phyloP scores from a whole-genome alignment of 2,329 filamentous ascomycete genomes.

The Ophiognomonia clavigignenti-juglandacearum region DNA sequence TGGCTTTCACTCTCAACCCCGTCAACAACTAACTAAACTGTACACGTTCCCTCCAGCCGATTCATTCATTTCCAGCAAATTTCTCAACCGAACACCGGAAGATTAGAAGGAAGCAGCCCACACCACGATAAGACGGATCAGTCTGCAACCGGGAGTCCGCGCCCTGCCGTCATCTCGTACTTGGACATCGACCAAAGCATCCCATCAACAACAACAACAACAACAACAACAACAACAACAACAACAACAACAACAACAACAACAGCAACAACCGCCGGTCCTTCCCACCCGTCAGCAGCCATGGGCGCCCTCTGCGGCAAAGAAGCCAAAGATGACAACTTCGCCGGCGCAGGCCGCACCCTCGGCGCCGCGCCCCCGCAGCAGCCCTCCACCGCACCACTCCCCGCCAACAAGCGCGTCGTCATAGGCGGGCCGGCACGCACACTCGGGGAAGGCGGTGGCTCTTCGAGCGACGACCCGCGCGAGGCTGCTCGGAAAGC shows the following conservation, averaged over 20 bases:
- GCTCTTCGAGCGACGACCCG: conserved; percentile 21
- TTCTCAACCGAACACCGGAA: too few relatives aligned
- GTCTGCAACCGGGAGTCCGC: too few relatives aligned
- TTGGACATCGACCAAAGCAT: too few relatives aligned
- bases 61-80: too few relatives aligned
- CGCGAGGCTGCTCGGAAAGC: conserved; percentile 60
- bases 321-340: conserved; percentile 55
- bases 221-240: neutral
- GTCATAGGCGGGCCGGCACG: conserved; percentile 50
- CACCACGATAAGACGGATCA: too few relatives aligned
- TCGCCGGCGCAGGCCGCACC: conserved; percentile 67
- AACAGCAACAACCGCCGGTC: neutral
- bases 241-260: neutral
- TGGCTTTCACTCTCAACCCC: too few relatives aligned
- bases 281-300: conserved; percentile 18
- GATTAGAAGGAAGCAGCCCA: too few relatives aligned
- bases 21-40: too few relatives aligned
- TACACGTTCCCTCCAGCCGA: too few relatives aligned
- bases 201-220: too few relatives aligned
- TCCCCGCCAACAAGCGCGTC: conserved; percentile 39
- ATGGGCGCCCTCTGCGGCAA: conserved; percentile 92
- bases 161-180: too few relatives aligned
- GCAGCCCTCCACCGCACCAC: conserved; percentile 44
- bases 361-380: conserved; percentile 54
- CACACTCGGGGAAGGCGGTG: conserved; percentile 55